Evolutionary conservation across 31 red algal genomes (phyloP).

Genomic region (Asparagopsis taxiformis): DNA sequence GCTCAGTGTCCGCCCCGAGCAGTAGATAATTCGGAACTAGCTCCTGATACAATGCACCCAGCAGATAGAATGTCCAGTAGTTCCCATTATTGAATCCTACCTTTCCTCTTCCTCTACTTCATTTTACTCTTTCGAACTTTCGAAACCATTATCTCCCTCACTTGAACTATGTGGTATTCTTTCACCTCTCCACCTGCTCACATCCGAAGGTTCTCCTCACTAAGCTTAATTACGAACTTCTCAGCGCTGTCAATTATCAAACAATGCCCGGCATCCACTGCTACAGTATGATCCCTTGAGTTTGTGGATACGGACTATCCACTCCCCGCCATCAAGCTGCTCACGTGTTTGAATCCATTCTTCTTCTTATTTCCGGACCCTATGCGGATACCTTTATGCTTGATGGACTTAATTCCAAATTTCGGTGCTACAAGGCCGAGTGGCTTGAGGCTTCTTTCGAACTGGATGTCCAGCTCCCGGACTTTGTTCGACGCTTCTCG

Average conservation of each 20-base stretch:
- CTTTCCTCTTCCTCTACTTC: too few relatives aligned
- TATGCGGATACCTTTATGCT: too few relatives aligned
- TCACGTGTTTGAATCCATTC: too few relatives aligned
- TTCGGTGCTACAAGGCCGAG: not conserved
- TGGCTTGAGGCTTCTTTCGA: not conserved
- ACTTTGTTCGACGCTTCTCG: too few relatives aligned
- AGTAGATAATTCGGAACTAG: not conserved
- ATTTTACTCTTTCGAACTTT: too few relatives aligned
- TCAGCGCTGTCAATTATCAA: not conserved
- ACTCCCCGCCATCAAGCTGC: not conserved
- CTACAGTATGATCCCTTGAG: not conserved
- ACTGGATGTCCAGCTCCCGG: not conserved
- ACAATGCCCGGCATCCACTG: not conserved
- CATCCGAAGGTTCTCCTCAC: not conserved
- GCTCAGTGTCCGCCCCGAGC: not conserved
- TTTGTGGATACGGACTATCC: not conserved
- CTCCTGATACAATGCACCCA: not conserved
- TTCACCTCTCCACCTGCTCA: not conserved
- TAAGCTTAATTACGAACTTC: not conserved
- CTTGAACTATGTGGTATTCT: too few relatives aligned
- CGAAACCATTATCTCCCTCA: too few relatives aligned
- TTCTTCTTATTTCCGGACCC: too few relatives aligned
- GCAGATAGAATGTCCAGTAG: not conserved
- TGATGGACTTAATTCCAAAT: not conserved
- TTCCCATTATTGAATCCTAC: not conserved